phyloP scores from a whole-genome alignment of 225 moss, liverwort and hornwort species.

The Neckera pumila region DNA sequence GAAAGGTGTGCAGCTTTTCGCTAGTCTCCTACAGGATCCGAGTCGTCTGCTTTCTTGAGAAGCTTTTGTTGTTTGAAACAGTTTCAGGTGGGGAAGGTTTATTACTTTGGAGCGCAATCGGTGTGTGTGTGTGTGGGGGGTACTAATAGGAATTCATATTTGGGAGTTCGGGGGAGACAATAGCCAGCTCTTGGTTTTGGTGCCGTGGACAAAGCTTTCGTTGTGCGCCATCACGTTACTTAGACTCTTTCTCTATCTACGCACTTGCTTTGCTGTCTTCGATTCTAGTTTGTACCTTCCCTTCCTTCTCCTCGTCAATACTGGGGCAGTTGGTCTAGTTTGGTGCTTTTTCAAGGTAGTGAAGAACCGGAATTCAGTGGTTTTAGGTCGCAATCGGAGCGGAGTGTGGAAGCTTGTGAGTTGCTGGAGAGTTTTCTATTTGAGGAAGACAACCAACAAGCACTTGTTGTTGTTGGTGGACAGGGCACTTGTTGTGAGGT shows the following conservation, averaged over 20 bases:
- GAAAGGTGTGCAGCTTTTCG: not conserved
- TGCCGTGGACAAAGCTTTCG: not conserved
- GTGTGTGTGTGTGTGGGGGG: not conserved
- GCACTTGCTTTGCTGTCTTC: not conserved
- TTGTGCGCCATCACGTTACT: no score
- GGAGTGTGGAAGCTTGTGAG: not conserved
- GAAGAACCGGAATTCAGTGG: not conserved
- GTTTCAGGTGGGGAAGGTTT: not conserved
- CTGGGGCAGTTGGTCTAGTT: not conserved
- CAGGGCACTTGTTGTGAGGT: not conserved
- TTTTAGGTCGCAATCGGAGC: not conserved
- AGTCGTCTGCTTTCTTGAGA: not conserved
- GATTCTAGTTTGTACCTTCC: no score
- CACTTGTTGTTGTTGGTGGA: no score
- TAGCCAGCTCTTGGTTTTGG: not conserved
- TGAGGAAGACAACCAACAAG: not conserved
- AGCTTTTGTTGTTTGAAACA: not conserved
- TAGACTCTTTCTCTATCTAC: not conserved
- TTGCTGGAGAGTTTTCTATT: not conserved
- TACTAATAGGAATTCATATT: no score
- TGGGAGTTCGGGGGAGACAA: not conserved
- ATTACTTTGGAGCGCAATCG: not conserved
- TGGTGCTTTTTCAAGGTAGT: not conserved
- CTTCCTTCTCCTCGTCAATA: not conserved
- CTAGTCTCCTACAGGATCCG: not conserved